These are phyloP conservation scores for Bothriochloa decipiens DNA, from an alignment of 176 grass and related monocot genomes.

Conservation along the genomic window DNA sequence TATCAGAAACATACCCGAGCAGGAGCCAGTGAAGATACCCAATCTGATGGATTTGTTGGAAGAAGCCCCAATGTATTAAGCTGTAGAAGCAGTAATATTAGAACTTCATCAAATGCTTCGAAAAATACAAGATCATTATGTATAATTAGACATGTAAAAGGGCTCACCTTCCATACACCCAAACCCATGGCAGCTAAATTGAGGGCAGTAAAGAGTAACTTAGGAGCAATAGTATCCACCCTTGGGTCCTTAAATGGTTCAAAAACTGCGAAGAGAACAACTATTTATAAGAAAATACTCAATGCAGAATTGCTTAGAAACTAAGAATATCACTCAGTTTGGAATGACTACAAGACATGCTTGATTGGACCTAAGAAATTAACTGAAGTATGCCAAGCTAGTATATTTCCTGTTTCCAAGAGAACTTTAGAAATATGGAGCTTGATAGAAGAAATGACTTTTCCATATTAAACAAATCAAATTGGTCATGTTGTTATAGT, in stretches of 20 bases:
- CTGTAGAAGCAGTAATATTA: slow-evolving; percentile 59
- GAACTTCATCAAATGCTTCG: slow-evolving; percentile 5
- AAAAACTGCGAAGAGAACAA: slow-evolving; percentile 67
- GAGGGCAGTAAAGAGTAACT: slow-evolving; percentile 87
- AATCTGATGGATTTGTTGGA: slow-evolving; percentile 92
- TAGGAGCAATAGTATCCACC: slow-evolving; percentile 77
- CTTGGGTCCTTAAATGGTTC: slow-evolving; percentile 93
- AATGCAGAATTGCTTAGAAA: slow-evolving; percentile 1
- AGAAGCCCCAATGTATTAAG: slow-evolving; percentile 98
- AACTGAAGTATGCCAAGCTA: not conserved
- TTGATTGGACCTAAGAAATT: slow-evolving; percentile 13
- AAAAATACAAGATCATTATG: slow-evolving; percentile 23
- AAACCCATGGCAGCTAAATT: slow-evolving; percentile 85
- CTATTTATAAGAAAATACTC: not conserved
- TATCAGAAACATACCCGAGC: slow-evolving; percentile 46
- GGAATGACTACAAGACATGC: not conserved
- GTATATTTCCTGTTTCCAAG: slow-evolving; percentile 4
- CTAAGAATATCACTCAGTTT: not conserved
- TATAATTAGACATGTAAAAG: not conserved
- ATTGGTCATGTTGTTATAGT: not conserved
- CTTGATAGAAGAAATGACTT: not conserved
- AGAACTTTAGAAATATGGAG: not conserved
- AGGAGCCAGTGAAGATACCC: slow-evolving; percentile 90
- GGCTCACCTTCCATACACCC: slow-evolving; percentile 90
- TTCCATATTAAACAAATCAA: slow-evolving; percentile 20